Conservation (phyloP, 1,284 basidiomycete genomes). For the Coniferiporia weirii region DNA sequence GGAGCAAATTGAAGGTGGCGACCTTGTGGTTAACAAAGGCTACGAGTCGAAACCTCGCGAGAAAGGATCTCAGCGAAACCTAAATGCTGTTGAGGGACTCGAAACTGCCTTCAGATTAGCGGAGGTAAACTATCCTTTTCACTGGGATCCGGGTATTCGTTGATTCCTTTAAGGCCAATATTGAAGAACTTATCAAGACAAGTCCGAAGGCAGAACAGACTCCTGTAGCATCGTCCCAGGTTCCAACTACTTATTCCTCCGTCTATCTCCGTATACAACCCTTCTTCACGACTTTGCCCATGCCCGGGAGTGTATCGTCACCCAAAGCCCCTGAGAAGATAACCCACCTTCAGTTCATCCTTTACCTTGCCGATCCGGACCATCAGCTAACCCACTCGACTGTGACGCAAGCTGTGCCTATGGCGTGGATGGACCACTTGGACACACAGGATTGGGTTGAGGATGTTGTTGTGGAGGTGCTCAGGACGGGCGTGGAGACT, state of each 20-base stretch:
- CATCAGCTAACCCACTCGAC: slow-evolving; percentile 76
- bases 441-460: slow-evolving; percentile 96
- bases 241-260: slow-evolving; percentile 84
- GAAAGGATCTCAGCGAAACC: slow-evolving; percentile 46
- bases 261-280: slow-evolving; percentile 95
- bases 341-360: slow-evolving; percentile 77
- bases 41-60: slow-evolving; percentile 67
- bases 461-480: slow-evolving; percentile 80
- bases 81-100: slow-evolving; percentile 82
- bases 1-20: slow-evolving; percentile 92
- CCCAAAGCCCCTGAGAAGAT: slow-evolving; percentile 25
- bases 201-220: slow-evolving; percentile 37
- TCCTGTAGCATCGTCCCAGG: slow-evolving; percentile 42
- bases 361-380: slow-evolving; percentile 77
- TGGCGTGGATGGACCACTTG: slow-evolving; percentile 80
- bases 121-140: slow-evolving; percentile 43
- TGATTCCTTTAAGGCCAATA: slow-evolving; percentile 53
- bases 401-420: slow-evolving; percentile 76
- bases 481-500: slow-evolving; percentile 79
- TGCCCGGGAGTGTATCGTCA: slow-evolving; percentile 24
- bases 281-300: slow-evolving; percentile 57
- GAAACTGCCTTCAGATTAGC: slow-evolving; percentile 79
- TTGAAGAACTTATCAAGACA: slow-evolving; percentile 71
- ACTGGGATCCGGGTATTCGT: not conserved
- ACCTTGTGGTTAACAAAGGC: slow-evolving; percentile 85